Conservation (phyloP, 78 protist species). For the Polysphondylium violaceum region DNA sequence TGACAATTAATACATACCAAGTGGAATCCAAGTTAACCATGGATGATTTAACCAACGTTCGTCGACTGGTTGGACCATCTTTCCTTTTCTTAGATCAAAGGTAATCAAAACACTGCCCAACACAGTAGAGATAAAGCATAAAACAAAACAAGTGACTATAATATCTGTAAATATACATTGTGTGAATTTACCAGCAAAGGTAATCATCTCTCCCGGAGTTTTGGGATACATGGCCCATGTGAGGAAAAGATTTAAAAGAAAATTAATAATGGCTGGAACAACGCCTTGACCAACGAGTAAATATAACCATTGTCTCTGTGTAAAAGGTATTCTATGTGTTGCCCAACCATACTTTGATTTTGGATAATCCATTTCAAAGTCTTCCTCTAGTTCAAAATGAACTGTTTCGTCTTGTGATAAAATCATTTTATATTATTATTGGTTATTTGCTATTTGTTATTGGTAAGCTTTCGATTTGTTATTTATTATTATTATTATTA, state of each 20-base stretch:
- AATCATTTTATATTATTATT: constrained; percentile 8
- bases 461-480: too few relatives aligned
- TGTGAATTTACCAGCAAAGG: constrained; percentile 11
- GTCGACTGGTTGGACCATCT: constrained; percentile 45
- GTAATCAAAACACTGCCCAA: constrained; percentile 21
- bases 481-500: too few relatives aligned
- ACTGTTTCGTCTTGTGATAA: constrained; percentile 28
- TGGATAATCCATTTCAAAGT: constrained; percentile 44
- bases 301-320: constrained; percentile 53
- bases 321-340: constrained; percentile 35
- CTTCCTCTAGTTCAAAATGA: constrained; percentile 44
- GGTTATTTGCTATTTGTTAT: too few relatives aligned
- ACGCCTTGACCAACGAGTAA: constrained; percentile 22
- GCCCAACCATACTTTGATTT: constrained; percentile 76
- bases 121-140: neutral
- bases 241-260: constrained; percentile 53
- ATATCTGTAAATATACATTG: constrained; percentile 55
- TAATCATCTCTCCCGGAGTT: neutral
- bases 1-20: constrained; percentile 20
- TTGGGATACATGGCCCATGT: constrained; percentile 49
- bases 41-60: constrained; percentile 61
- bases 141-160: constrained; percentile 25
- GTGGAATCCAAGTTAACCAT: constrained; percentile 19
- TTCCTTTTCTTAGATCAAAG: constrained; percentile 55
- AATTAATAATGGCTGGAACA: constrained; percentile 8